Base-by-base conservation (phyloP, 805 yeast species). In the Hanseniaspora nectarophila region DNA sequence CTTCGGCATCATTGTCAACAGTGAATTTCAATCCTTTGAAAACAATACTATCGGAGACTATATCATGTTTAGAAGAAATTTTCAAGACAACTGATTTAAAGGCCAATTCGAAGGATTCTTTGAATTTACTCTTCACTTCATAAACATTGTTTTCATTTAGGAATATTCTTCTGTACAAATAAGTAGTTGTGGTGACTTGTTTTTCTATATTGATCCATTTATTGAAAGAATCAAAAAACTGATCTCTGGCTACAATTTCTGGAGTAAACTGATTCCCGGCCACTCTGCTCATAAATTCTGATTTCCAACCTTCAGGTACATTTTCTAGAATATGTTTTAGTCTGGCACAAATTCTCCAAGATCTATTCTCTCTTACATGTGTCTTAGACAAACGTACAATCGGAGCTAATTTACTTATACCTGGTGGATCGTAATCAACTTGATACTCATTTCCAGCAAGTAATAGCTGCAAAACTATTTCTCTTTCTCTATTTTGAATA, bases 181-280 rank as follows among this genome's bases (percentile, higher is more conserved):
- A 76, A 49, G 80, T 74, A 35, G 74, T 68, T n/a, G 74, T 73
- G 21, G 80, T 74, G 58, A 77, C 77, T 31, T 79, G 72, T 42
- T 84, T 81, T 59, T 90, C 98, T 97, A 97, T 89, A 54, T 80
- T 78, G 70, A 97, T 77, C 97, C 97, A 92, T 13, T 73, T 70
- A 0, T 80, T 70, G 59, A 88, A 87, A 1, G 80, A 71, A 3
- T 72, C 67, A 23, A 78, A 63, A 2, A 85, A 84, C 15, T 73
- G 73, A 8, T 70, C 67, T 54, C 72, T 70, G 0, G 88, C 88
- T 55, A 72, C 67, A 0, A 55, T 56, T 0, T 86, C 81, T 0
- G 76, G 70, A 16, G 63, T 63, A 70, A 78, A 73, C 0, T 65
- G 55, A 1, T 63, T 56, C 1, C 58, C 54, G 1, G 62, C 59